Evolutionary conservation across 345 rosid genomes (phyloP).

Genomic region (Mercurialis annua): DNA sequence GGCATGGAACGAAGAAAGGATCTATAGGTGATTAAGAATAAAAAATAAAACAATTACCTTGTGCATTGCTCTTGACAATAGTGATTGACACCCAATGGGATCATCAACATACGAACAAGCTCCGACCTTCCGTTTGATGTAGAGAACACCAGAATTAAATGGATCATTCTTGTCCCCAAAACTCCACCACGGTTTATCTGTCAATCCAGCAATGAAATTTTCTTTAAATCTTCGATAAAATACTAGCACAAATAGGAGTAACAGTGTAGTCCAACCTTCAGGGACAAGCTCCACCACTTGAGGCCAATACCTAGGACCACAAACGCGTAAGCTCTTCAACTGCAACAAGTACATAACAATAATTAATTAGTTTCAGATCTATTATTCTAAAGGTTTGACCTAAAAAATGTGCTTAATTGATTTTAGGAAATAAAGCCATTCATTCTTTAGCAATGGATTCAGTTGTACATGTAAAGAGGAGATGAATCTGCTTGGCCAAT

Average conservation of each 20-base stretch:
- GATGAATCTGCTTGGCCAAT: background rate
- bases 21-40: background rate
- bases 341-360: conserved; percentile 42
- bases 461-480: background rate
- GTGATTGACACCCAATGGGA: conserved; percentile 87
- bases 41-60: conserved; percentile 57
- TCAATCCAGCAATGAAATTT: conserved; percentile 5
- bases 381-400: background rate
- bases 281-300: conserved; percentile 80
- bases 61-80: conserved; percentile 94
- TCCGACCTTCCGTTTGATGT: conserved; percentile 91
- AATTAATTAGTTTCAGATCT: background rate
- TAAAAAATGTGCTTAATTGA: background rate
- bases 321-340: conserved; percentile 72
- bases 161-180: conserved; percentile 66
- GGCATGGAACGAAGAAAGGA: conserved; percentile 11
- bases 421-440: background rate
- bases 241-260: conserved; percentile 15
- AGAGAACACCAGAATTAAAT: conserved; percentile 77
- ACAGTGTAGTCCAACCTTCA: conserved; percentile 51
- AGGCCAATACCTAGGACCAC: conserved; percentile 99
- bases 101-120: conserved; percentile 97
- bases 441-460: background rate
- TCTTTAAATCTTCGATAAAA: conserved; percentile 7
- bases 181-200: conserved; percentile 93